Conservation (phyloP, 352 stramenopile species). For the Phytophthora megakarya region DNA sequence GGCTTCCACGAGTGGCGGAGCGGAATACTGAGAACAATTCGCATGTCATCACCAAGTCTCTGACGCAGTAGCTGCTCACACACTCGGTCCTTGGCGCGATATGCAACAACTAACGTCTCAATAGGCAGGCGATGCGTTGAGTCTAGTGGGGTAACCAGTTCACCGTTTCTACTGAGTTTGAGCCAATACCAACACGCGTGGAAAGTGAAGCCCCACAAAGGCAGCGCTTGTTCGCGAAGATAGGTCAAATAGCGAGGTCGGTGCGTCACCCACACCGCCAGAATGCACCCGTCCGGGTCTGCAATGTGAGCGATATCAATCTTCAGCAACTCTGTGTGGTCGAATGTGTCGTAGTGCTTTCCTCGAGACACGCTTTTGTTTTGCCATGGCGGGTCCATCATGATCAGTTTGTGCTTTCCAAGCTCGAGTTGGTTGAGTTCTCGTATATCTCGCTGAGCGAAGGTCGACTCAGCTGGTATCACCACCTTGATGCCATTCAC, state of each 20-base stretch:
- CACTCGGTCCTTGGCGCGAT: constrained; percentile 32
- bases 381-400: constrained; percentile 78
- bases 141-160: constrained; percentile 63
- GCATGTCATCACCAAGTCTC: constrained; percentile 37
- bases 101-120: constrained; percentile 68
- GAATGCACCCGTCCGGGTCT: constrained; percentile 48
- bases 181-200: constrained; percentile 79
- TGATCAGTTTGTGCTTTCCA: constrained; percentile 39
- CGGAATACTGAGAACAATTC: constrained; percentile 68
- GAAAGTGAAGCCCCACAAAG: constrained; percentile 61
- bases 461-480: constrained; percentile 32
- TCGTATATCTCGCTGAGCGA: constrained; percentile 35
- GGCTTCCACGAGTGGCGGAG: constrained; percentile 83
- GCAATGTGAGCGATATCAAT: constrained; percentile 42
- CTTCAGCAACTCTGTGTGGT: constrained; percentile 60
- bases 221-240: constrained; percentile 60
- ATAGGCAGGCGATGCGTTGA: constrained; percentile 70
- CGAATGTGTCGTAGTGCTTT: constrained; percentile 61
- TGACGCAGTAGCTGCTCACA: constrained; percentile 22
- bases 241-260: constrained; percentile 59
- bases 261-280: constrained; percentile 82
- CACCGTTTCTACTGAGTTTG: constrained; percentile 59
- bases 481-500: constrained; percentile 16
- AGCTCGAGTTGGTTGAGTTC: constrained; percentile 28
- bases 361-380: constrained; percentile 77